phyloP scores from a whole-genome alignment of 1,284 basidiomycete species.

The Phaffia rhodozyma region DNA sequence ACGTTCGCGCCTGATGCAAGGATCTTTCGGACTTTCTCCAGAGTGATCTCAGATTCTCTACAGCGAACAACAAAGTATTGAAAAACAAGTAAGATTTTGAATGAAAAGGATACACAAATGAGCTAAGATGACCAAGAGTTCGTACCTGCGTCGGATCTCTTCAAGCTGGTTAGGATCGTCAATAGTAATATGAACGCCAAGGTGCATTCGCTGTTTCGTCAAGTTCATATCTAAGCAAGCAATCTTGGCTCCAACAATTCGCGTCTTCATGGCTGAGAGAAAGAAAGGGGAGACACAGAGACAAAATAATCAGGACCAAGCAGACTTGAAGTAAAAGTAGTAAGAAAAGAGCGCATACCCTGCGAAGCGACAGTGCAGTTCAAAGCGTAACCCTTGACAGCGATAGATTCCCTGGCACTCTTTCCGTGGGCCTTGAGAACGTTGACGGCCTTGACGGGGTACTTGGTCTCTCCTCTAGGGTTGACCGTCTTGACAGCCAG shows the following conservation, averaged over 20 bases:
- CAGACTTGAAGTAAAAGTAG: constrained; percentile 1
- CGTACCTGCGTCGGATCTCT: constrained; percentile 80
- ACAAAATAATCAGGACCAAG: constrained; percentile 8
- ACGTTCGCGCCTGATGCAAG: constrained; percentile 94
- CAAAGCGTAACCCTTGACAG: constrained; percentile 91
- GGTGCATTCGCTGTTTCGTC: constrained; percentile 92
- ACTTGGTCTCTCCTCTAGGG: constrained; percentile 89
- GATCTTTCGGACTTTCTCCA: constrained; percentile 94
- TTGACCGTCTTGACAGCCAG: constrained; percentile 93
- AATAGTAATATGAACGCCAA: constrained; percentile 94
- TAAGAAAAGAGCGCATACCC: constrained; percentile 44
- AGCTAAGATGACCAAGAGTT: not conserved
- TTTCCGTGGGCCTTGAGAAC: constrained; percentile 97
- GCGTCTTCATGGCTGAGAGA: constrained; percentile 84
- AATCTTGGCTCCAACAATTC: constrained; percentile 86
- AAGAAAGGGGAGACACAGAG: not conserved
- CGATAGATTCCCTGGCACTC: constrained; percentile 88
- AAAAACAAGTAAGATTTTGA: not conserved
- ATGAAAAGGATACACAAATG: not conserved
- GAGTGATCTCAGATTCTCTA: constrained; percentile 90
- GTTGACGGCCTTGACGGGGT: constrained; percentile 99
- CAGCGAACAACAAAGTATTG: constrained; percentile 4
- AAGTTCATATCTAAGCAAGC: constrained; percentile 98
- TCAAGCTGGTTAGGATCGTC: constrained; percentile 96
- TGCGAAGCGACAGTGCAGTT: constrained; percentile 99